Base-by-base conservation (phyloP, 257 asterid genomes). In the Forsythia viridissima region DNA sequence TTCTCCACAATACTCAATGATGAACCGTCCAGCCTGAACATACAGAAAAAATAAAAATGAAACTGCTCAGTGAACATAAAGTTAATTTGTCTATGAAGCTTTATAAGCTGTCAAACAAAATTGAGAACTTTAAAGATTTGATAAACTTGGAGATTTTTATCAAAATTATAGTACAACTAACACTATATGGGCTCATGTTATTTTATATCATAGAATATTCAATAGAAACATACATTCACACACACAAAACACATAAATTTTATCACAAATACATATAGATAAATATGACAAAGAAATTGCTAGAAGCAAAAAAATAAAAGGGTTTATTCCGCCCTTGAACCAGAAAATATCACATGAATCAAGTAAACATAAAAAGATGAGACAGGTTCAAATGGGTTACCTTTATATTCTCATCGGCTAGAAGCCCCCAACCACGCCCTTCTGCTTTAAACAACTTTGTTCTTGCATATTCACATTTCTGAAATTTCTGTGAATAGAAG, bases 361-460 rank as follows among this genome's bases (percentile, higher is more conserved):
- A 61, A 61, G 69, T 51, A 51, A 51, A 51, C 36, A 61, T 21
- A 61, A 20, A 39, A 73, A 63, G 38, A 74, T 16, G 46, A 75
- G 70, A 82, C 76, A 67, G 70, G 70, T 71, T 73, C 51, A 78
- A 77, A 81, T 70, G 43, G 74, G 73, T 84, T 88, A 91, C 99
- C 96, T 90, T 85, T n/a, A 94, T 86, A 76, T 78, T 75, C 77
- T 93, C 92, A 80, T 90, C 93, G 43, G 98, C 91, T 24, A 76
- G 84, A 86, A 94, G 97, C 84, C 97, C 99, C 96, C 99, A 94
- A 71, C 99, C 98, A 82, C 94, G 92, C 75, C 97, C 98, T 80
- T 90, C 96, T 76, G 98, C 93, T 76, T 89, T 85, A 82, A 90
- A 87, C 89, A 94, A 79, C 88, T 81, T 93, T 39, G 91, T 89